phyloP scores from a whole-genome alignment of 2,329 filamentous ascomycete genomes.

The Dothideomycetes sp. region DNA sequence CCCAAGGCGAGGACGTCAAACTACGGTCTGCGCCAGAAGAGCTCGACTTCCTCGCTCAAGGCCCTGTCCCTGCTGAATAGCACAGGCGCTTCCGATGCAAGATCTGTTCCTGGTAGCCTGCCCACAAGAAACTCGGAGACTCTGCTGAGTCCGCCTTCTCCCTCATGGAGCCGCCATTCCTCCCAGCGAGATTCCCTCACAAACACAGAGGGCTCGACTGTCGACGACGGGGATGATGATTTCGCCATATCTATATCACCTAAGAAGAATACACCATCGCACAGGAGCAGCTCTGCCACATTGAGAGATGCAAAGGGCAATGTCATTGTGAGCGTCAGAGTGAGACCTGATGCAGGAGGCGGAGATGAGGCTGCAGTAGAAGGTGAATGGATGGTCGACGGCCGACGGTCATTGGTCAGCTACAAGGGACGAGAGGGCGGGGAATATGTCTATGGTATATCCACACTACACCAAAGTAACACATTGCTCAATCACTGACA shows the following conservation, averaged over 20 bases:
- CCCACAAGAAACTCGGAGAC: slow-evolving; percentile 61
- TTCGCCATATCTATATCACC: slow-evolving; percentile 14
- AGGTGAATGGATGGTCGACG: slow-evolving; percentile 86
- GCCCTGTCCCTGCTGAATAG: slow-evolving; percentile 71
- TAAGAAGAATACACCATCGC: background rate
- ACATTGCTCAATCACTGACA: background rate
- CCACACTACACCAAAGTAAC: too few species aligned
- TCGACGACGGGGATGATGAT: slow-evolving; percentile 44
- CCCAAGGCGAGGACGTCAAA: slow-evolving; percentile 19
- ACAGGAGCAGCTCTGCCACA: slow-evolving; percentile 8
- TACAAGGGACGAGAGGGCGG: slow-evolving; percentile 84
- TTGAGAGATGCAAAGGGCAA: slow-evolving; percentile 77
- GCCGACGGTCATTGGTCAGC: slow-evolving; percentile 67
- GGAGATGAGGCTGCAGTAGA: slow-evolving; percentile 52
- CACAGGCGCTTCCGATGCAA: slow-evolving; percentile 64
- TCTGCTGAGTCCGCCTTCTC: slow-evolving; percentile 66
- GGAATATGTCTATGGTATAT: slow-evolving; percentile 80
- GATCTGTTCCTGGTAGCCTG: slow-evolving; percentile 48
- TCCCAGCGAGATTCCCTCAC: slow-evolving; percentile 88
- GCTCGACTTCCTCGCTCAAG: slow-evolving; percentile 28
- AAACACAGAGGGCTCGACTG: slow-evolving; percentile 78
- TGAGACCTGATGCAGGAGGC: slow-evolving; percentile 68
- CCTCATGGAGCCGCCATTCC: slow-evolving; percentile 79
- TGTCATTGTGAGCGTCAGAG: slow-evolving; percentile 87
- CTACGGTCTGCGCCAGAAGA: slow-evolving; percentile 41